Conservation (phyloP, 2,329 filamentous ascomycete species). For the Diaporthe humulicola region DNA sequence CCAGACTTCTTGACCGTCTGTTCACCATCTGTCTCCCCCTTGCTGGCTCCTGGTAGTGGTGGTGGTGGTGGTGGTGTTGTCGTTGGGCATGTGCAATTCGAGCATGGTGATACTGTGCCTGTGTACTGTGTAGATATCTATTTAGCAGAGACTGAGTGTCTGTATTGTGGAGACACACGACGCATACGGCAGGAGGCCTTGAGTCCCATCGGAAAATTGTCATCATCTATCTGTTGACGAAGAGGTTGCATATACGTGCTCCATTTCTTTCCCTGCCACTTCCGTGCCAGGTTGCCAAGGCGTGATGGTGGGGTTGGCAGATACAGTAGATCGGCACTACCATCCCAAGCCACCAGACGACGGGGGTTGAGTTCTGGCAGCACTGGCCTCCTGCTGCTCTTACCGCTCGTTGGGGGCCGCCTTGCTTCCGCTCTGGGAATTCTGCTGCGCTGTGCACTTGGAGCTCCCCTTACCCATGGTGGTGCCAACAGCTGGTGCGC, state of each 20-base stretch:
- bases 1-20: constrained; percentile 15
- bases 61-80: not conserved
- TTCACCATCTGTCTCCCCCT: not conserved
- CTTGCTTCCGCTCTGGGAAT: not conserved
- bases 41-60: constrained; percentile 6
- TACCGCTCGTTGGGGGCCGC: constrained; percentile 30
- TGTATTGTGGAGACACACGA: constrained; percentile 5
- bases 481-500: not conserved
- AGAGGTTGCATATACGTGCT: constrained; percentile 28
- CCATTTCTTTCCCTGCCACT: constrained; percentile 28
- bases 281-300: constrained; percentile 5
- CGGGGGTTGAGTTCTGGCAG: constrained; percentile 1
- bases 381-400: constrained; percentile 26
- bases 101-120: constrained; percentile 4
- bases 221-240: constrained; percentile 21
- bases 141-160: not conserved
- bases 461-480: constrained; percentile 26
- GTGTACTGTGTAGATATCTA: not conserved
- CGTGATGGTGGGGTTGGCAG: constrained; percentile 13
- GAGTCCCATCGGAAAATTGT: constrained; percentile 24
- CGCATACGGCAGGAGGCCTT: constrained; percentile 7
- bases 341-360: constrained; percentile 4
- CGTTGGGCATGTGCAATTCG: not conserved
- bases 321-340: constrained; percentile 31
- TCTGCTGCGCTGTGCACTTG: constrained; percentile 6